phyloP scores from a whole-genome alignment of 139 green algal species.

The Chlamydomonas eustigma region DNA sequence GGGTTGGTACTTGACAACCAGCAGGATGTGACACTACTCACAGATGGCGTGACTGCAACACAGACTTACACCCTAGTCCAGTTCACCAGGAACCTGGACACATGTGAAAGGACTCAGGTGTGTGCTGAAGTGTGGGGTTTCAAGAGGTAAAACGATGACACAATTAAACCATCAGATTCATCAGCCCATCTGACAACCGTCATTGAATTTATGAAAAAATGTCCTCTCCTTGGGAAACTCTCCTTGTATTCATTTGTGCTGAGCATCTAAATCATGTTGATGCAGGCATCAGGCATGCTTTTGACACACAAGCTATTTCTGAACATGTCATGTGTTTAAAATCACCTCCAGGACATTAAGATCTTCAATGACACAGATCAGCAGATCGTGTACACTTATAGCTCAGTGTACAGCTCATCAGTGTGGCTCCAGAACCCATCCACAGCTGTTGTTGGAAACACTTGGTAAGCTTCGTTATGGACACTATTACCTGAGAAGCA shows the following conservation, averaged over 20 bases:
- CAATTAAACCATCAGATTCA: no score
- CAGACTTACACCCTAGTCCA: constrained; percentile 8
- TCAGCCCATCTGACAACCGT: no score
- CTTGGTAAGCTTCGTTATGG: no score
- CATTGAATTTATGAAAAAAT: no score
- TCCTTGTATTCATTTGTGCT: no score
- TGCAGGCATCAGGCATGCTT: no score
- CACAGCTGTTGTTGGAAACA: not conserved
- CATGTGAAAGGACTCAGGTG: constrained; percentile 8
- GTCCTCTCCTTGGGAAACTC: no score
- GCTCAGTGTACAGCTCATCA: not conserved
- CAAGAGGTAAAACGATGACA: no score
- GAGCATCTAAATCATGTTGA: no score
- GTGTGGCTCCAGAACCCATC: not conserved
- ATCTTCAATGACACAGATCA: constrained; percentile 16
- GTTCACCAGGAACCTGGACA: not conserved
- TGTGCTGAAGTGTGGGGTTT: not conserved
- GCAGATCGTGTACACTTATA: not conserved
- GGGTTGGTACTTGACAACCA: not conserved
- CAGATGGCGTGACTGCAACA: not conserved
- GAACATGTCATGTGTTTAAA: no score
- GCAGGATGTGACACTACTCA: not conserved
- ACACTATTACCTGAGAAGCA: no score
- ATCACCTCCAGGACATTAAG: constrained; percentile 18
- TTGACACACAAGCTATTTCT: no score